Base-by-base conservation (phyloP, 495 filamentous ascomycete species). In the Penicillium antarcticum region DNA sequence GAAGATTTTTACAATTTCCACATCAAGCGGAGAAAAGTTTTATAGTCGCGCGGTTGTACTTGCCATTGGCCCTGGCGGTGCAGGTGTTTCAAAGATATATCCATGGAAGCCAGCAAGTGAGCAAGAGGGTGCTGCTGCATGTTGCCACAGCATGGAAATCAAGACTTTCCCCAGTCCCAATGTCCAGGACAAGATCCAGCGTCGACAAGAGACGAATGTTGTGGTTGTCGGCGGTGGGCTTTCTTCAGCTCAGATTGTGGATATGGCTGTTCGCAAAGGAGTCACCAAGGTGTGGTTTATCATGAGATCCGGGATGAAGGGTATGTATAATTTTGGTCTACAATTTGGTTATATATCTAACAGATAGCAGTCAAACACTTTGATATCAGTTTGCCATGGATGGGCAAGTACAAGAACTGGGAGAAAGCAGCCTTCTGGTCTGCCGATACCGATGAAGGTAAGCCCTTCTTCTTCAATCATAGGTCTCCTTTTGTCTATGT, bases 351-450 rank as follows among this genome's bases (percentile, higher is more conserved):
- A 11, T 40, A 14, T 14, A 40, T 16, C 16, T 29, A 17, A n/a
- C 3, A 19, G 12, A 21, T 17, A 23, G 23, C 29, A 75, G 76
- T 85, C 34, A 85, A 85, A 56, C 79, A 80, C 49, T 86, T 87
- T 53, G 83, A 87, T 55, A 68, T 85, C 52, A 75, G 75, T 48
- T 69, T 87, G 12, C 71, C 70, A 26, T 87, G 84, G 84, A 79
- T 87, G 63, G 80, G 80, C 21, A 87, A 87, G 53, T 86, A 80
- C 57, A 78, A 79, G n/a, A 86, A 85, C 62, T 75, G 71, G 60
- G 75, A 83, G 51, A 80, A 84, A 51, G 76, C 84, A 21, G 70
- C 72, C 2, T 87, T 86, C 57, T 86, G 82, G 81, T 78, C 76
- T 7, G 77, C 80, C 14, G 80, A 82, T 38, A 77, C 73, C 5